Base-by-base conservation (phyloP, 2,329 filamentous ascomycete species). In the Colletotrichum camelliae region DNA sequence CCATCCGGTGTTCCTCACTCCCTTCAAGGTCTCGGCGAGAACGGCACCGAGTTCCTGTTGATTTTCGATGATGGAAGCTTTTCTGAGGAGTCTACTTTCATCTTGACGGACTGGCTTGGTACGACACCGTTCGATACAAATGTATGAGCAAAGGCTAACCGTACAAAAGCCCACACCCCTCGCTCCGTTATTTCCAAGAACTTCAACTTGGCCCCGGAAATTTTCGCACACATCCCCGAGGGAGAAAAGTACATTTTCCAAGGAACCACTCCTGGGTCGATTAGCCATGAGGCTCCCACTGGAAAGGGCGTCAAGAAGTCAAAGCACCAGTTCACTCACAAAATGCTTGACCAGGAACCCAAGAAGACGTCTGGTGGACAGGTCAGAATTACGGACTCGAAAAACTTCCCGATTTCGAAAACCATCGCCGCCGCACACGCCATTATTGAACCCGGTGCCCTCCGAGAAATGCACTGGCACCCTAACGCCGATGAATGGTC, bases 391-490 rank as follows among this genome's bases (percentile, higher is more conserved):
- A 89, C 93, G 4, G 94, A 96, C 82, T 94, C 93, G 18, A 89
- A 87, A 35, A 95, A 94, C 83, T 96, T 96, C 82, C 91, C 92
- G 29, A 90, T 95, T 75, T 94, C 94, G 52, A 92, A 91, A 82
- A 94, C 92, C 0, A 90, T 96, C 29, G 93, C 94, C 0, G 94
- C 94, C 0, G 94, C 93, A 1, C 90, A 95, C 79, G 89, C 94
- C 16, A 89, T 90, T 48, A 94, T 96, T 72, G 87, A 93, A 75
- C 94, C 94, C 0, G 93, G 93, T 10, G 93, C 93, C 0, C 87
- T 96, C 81, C 90, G 94, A 7, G 94, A 95, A 84, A 95, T 96
- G 89, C 94, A 96, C 86, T 96, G 94, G 94, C 94, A 96, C 81
- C 93, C 94, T 0, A 92, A 91, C 58, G 93, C 93, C 10, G 94